A percentile compares a stretch with the other conserved stretches of the same genome.
Evolutionary conservation across 2,329 filamentous ascomycete species (phyloP).

Genomic region (Cladophialophora psammophila): DNA sequence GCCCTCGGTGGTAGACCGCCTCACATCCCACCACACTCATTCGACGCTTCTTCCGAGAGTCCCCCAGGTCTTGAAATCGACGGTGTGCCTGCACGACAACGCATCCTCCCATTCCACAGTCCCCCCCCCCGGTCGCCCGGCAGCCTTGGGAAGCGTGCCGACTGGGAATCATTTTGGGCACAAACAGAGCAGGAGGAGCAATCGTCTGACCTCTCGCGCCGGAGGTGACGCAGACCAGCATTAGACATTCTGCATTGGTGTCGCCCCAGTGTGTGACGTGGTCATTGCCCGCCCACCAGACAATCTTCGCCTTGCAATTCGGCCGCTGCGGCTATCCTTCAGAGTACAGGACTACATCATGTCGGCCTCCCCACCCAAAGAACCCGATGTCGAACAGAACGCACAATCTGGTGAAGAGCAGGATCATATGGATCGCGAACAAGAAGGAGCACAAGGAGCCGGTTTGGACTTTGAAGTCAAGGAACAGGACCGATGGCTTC

Average conservation of each 20-base stretch:
- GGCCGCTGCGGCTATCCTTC: slow-evolving; percentile 46
- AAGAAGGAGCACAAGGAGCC: slow-evolving; percentile 74
- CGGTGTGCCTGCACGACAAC: slow-evolving; percentile 19
- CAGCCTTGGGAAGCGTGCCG: slow-evolving; percentile 26
- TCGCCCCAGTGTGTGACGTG: slow-evolving; percentile 50
- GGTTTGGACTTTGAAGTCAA: slow-evolving; percentile 97
- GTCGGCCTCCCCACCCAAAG: slow-evolving; percentile 94
- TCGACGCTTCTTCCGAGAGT: slow-evolving; percentile 17
- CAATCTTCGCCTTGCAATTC: slow-evolving; percentile 46
- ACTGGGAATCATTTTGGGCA: slow-evolving; percentile 38
- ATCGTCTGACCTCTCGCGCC: slow-evolving; percentile 36
- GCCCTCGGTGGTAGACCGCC: slow-evolving; percentile 32
- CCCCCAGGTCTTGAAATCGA: slow-evolving; percentile 5
- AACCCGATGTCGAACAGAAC: slow-evolving; percentile 85
- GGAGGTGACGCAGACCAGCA: slow-evolving; percentile 39
- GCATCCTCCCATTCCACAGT: slow-evolving; percentile 17
- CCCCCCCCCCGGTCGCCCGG: slow-evolving; percentile 17
- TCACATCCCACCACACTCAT: slow-evolving; percentile 24
- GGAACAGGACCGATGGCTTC: slow-evolving; percentile 99
- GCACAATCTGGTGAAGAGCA: slow-evolving; percentile 91
- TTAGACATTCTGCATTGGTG: slow-evolving; percentile 36
- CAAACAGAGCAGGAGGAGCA: slow-evolving; percentile 30
- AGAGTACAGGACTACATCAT: slow-evolving; percentile 69
- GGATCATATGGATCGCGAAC: slow-evolving; percentile 80
- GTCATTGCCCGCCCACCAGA: slow-evolving; percentile 48